Evolutionary conservation across 2,329 filamentous ascomycete genomes (phyloP), one percentile per base, ranked within the genome.

Genomic region (Sporothrix humicola): DNA sequence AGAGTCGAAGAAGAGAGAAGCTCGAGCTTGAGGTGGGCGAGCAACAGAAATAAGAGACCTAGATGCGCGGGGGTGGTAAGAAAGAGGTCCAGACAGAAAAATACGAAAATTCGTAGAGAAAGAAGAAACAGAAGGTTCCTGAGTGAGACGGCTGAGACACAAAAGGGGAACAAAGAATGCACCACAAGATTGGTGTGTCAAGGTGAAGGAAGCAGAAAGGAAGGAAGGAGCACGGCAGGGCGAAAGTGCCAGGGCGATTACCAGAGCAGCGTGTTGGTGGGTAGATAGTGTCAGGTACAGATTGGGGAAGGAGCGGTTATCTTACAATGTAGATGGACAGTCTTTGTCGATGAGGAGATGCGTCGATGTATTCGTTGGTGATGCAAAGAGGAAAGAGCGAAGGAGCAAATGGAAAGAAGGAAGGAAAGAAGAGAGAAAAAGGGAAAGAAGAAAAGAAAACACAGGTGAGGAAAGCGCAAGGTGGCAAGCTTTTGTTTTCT

Each of bases 121-220:
- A n/a, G n/a, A 44, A 20, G 56, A 69, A 63, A 44, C 12, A 69
- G 46, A 44, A 66, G 23, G 20, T 26, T 42, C 66, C 58, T 37
- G 56, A 50, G 42, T 50, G n/a, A 63, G 58, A 63, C 58, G 23
- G 44, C 44, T 63, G 69, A 61, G 56, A 71, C 69, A 71, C 52
- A 44, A 3, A 70, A 15, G 58, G 31, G 48, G 58, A 37, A 50
- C 56, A 71, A 71, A 63, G 69, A 71, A 59, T 71, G 69, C 54
- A n/a, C 15, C 50, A 5, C 31, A 58, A 46, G 31, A 69, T 23
- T 56, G 66, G 66, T 56, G 31, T 20, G 6, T 17, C 2, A 68
- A 48, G 20, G n/a, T n/a, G 17, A 31, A 63, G 37, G 52, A 46
- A 37, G 31, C 31, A 37, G 31, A 37, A 37, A 37, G 31, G 52